Base-by-base conservation (phyloP, 495 filamentous ascomycete genomes). In the Lasiosphaeria ovina region DNA sequence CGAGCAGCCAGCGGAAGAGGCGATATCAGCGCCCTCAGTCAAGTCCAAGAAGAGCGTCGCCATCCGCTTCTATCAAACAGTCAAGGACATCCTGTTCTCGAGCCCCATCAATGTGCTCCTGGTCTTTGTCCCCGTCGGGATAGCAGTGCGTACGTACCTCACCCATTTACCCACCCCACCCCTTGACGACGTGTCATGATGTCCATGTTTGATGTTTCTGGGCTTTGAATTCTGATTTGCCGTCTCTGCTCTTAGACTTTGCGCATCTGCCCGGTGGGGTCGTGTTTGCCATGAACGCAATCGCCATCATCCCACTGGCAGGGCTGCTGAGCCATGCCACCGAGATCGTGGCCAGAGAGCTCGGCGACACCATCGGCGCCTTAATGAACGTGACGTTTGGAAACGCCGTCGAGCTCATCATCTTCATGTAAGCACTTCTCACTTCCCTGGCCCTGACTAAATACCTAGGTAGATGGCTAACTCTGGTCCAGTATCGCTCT, bases 361-460 rank as follows among this genome's bases (percentile, higher is more conserved):
- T 93, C 69, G 91, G 90, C 55, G 89, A 93, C 66, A 90, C 89
- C 14, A 74, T 93, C 52, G 91, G 90, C 62, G 90, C 90, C 33
- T 75, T 95, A 66, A 82, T 93, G 69, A 95, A 93, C 64, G 89
- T 93, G 24, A 91, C 89, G 33, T 95, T 93, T 75, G 91, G 91
- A 64, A 95, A 95, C 74, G 91, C 91, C 31, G 91, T 94, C 61
- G 91, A 72, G 54, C 48, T 64, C 66, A 94, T 94, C 72, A 92
- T 94, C 64, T 94, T 92, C 62, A 57, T 69, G 66, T 69, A 54
- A 61, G 66, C 35, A 7, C 7, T 32, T 32, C 16, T 17, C 35
- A 44, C 5, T 2, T 11, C 10, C 16, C 36, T 9, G 31, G 4
- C 31, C 4, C n/a, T 6, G 24, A 24, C 6, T 6, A 4, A 5